phyloP scores from a whole-genome alignment of 2,329 filamentous ascomycete genomes.

The Aureobasidium melanogenum region DNA sequence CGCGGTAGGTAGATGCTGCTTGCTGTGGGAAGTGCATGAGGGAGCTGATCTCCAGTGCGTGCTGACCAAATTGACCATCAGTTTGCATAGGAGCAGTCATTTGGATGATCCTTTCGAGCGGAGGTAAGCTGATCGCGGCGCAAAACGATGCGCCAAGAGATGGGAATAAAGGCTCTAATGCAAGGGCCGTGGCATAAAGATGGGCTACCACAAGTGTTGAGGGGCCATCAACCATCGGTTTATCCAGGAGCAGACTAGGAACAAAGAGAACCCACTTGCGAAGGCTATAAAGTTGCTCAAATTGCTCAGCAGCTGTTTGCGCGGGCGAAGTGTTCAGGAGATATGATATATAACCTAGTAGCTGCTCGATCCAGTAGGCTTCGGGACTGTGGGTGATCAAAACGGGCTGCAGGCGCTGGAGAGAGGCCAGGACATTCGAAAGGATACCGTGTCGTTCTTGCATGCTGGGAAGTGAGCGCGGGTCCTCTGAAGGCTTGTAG shows the following conservation, averaged over 20 bases:
- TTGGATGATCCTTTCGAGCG: constrained; percentile 78
- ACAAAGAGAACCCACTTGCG: constrained; percentile 95
- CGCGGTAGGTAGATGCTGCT: constrained; percentile 34
- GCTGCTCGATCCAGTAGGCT: constrained; percentile 39
- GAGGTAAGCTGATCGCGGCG: constrained; percentile 57
- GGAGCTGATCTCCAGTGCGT: constrained; percentile 34
- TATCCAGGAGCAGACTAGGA: constrained; percentile 73
- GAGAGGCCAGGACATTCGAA: constrained; percentile 31
- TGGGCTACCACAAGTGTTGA: constrained; percentile 80
- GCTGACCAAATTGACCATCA: constrained; percentile 32
- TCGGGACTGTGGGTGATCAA: constrained; percentile 37
- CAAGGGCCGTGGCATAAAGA: constrained; percentile 80
- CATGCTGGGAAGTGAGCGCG: background rate
- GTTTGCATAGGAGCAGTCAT: constrained; percentile 59
- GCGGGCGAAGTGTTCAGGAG: constrained; percentile 33
- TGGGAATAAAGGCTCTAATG: constrained; percentile 84
- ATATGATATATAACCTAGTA: constrained; percentile 39
- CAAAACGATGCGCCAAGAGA: constrained; percentile 83
- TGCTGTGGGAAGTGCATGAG: constrained; percentile 40
- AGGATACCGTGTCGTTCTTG: constrained; percentile 22
- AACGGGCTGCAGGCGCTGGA: constrained; percentile 36
- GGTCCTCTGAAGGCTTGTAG: background rate
- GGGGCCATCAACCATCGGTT: constrained; percentile 64
- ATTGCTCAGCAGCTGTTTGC: constrained; percentile 65
- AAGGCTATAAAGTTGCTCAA: constrained; percentile 79